phyloP scores from a whole-genome alignment of 495 filamentous ascomycete species.

The Aspergillus incahuasiensis region DNA sequence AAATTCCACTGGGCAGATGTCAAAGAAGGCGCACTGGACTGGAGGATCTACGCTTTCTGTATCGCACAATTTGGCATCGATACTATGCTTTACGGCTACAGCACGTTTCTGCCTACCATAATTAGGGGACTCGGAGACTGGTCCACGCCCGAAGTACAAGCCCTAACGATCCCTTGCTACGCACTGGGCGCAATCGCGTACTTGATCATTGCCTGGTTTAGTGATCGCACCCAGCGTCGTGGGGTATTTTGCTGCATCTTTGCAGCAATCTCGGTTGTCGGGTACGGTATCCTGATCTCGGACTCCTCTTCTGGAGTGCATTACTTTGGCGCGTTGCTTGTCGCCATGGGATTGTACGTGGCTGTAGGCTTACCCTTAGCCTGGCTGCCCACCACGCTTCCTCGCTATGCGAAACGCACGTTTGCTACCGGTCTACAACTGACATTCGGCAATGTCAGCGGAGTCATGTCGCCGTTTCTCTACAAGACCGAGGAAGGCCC shows the following conservation, averaged over 20 bases:
- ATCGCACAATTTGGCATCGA: slow-evolving; percentile 62
- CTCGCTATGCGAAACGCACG: slow-evolving; percentile 68
- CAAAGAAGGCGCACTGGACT: slow-evolving; percentile 49
- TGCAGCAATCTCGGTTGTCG: slow-evolving; percentile 55
- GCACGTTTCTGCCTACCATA: slow-evolving; percentile 74
- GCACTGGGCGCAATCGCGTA: slow-evolving; percentile 63
- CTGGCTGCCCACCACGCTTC: slow-evolving; percentile 57
- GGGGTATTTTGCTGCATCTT: slow-evolving; percentile 57
- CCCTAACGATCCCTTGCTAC: slow-evolving; percentile 77
- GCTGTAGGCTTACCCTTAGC: slow-evolving; percentile 64
- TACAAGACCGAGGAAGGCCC: slow-evolving; percentile 39
- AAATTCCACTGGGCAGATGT: slow-evolving; percentile 57
- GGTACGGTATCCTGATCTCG: slow-evolving; percentile 63
- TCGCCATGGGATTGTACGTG: slow-evolving; percentile 69
- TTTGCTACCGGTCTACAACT: slow-evolving; percentile 67
- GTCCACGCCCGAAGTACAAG: slow-evolving; percentile 59
- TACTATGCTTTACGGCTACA: slow-evolving; percentile 73
- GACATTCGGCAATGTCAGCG: slow-evolving; percentile 59
- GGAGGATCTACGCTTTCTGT: slow-evolving; percentile 65
- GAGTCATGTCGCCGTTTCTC: slow-evolving; percentile 63
- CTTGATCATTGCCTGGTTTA: slow-evolving; percentile 55
- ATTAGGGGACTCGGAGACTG: slow-evolving; percentile 63
- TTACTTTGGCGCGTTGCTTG: slow-evolving; percentile 67
- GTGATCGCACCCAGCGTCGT: slow-evolving; percentile 57
- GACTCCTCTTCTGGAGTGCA: slow-evolving; percentile 56